Conservation (phyloP, 805 yeast genomes). For the Brettanomyces custersianus region DNA sequence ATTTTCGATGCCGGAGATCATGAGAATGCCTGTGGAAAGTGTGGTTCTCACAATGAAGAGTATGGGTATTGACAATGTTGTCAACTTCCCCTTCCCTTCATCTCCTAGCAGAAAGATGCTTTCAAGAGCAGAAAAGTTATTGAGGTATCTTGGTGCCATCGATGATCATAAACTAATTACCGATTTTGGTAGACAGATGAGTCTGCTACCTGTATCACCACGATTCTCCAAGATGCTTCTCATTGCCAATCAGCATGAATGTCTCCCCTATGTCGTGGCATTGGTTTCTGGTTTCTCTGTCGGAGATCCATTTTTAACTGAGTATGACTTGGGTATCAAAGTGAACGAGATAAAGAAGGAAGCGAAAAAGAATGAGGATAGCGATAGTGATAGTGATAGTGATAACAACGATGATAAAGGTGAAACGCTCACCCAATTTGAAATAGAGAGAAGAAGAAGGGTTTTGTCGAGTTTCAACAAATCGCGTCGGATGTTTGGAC, state of each 20-base stretch:
- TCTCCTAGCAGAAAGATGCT: conserved; percentile 66
- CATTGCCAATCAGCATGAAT: conserved; percentile 77
- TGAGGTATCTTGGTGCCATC: conserved; percentile 74
- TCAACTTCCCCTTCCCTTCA: conserved; percentile 91
- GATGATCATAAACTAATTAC: conserved; percentile 51
- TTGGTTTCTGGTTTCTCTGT: conserved; percentile 88
- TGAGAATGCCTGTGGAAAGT: conserved; percentile 94
- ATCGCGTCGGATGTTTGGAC: conserved; percentile 52
- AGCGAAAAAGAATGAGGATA: conserved; percentile 21
- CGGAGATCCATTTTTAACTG: conserved; percentile 81
- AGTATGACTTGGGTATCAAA: conserved; percentile 59
- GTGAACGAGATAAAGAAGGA: conserved; percentile 14
- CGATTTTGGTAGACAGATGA: conserved; percentile 75
- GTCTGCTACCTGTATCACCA: conserved; percentile 88
- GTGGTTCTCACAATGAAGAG: conserved; percentile 93
- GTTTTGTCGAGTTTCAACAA: conserved; percentile 45
- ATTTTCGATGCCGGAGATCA: conserved; percentile 82
- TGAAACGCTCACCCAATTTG: conserved; percentile 26
- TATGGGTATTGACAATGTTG: conserved; percentile 88
- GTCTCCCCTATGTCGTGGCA: conserved; percentile 84
- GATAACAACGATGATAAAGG: conserved; percentile 21
- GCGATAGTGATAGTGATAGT: conserved; percentile 27
- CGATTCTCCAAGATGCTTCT: conserved; percentile 85
- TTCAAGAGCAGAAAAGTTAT: conserved; percentile 53
- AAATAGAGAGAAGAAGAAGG: conserved; percentile 30